Conservation (phyloP, 2,329 filamentous ascomycete species). For the Alternaria ethzedia region DNA sequence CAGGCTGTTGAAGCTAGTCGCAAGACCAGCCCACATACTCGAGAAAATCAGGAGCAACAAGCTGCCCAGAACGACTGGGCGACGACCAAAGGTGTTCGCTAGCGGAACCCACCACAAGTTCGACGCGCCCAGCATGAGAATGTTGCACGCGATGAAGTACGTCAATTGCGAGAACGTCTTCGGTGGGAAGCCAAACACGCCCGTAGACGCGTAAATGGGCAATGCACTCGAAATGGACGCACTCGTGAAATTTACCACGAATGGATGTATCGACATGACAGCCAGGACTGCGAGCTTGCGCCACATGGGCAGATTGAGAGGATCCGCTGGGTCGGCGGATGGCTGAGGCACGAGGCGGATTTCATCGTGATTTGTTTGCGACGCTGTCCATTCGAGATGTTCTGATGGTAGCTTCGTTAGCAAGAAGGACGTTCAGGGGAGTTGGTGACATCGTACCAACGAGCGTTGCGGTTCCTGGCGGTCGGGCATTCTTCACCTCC, state of each 20-base stretch:
- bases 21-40: constrained; percentile 51
- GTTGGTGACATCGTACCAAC: constrained; percentile 38
- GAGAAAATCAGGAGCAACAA: constrained; percentile 43
- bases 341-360: constrained; percentile 49
- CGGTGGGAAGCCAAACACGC: constrained; percentile 38
- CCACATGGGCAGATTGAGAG: constrained; percentile 49
- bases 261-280: constrained; percentile 48
- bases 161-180: constrained; percentile 41
- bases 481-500: constrained; percentile 47
- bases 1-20: constrained; percentile 45
- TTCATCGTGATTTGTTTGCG: constrained; percentile 43
- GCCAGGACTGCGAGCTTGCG: constrained; percentile 46
- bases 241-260: constrained; percentile 48
- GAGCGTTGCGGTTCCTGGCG: constrained; percentile 49
- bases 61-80: constrained; percentile 47
- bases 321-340: constrained; percentile 49
- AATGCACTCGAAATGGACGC: constrained; percentile 47
- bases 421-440: neutral
- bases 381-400: constrained; percentile 38
- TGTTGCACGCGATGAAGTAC: constrained; percentile 49
- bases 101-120: constrained; percentile 53
- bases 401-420: constrained; percentile 21
- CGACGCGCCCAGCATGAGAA: constrained; percentile 47
- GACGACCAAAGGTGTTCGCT: constrained; percentile 50
- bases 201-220: constrained; percentile 42